Conservation (phyloP, 1,284 basidiomycete species). For the Ustanciosporium gigantosporum region DNA sequence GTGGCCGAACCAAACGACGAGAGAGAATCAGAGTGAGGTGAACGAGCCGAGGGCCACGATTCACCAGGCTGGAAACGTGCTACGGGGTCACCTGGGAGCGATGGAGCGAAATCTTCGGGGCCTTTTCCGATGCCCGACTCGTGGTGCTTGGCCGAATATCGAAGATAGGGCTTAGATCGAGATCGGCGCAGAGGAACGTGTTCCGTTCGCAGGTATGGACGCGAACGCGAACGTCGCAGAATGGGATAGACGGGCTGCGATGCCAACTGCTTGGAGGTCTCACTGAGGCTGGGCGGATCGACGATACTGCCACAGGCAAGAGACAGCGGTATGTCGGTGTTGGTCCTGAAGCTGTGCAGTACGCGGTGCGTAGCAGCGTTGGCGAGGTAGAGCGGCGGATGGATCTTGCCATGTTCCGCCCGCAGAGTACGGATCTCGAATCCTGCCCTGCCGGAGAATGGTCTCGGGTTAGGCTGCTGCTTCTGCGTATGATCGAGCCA, state of each 20-base stretch:
- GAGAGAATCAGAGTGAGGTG: conserved; percentile 9
- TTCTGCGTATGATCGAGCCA: conserved; percentile 4
- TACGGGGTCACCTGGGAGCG: conserved; percentile 33
- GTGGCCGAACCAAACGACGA: conserved; percentile 14
- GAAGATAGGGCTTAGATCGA: conserved; percentile 30
- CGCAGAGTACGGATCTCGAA: conserved; percentile 46
- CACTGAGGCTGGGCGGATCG: neutral
- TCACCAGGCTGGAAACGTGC: conserved; percentile 15
- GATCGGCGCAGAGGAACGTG: conserved; percentile 23
- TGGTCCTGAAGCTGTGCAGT: conserved; percentile 12
- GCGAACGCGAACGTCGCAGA: conserved; percentile 28
- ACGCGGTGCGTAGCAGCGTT: conserved; percentile 39
- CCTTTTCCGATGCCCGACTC: neutral
- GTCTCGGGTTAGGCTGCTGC: neutral
- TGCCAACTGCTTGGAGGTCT: neutral
- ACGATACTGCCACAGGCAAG: neutral
- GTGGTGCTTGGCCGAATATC: conserved; percentile 8
- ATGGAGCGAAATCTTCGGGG: conserved; percentile 20
- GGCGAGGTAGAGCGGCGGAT: conserved; percentile 31
- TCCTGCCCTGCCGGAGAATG: conserved; percentile 39
- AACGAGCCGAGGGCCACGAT: conserved; percentile 33
- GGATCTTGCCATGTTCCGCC: conserved; percentile 14
- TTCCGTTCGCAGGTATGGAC: conserved; percentile 25
- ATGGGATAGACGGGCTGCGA: conserved; percentile 10
- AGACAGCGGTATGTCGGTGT: neutral